Evolutionary conservation across 768 basidiomycete species (phyloP), one percentile per base, ranked within the genome.

Genomic region (Pleurotus djamor): DNA sequence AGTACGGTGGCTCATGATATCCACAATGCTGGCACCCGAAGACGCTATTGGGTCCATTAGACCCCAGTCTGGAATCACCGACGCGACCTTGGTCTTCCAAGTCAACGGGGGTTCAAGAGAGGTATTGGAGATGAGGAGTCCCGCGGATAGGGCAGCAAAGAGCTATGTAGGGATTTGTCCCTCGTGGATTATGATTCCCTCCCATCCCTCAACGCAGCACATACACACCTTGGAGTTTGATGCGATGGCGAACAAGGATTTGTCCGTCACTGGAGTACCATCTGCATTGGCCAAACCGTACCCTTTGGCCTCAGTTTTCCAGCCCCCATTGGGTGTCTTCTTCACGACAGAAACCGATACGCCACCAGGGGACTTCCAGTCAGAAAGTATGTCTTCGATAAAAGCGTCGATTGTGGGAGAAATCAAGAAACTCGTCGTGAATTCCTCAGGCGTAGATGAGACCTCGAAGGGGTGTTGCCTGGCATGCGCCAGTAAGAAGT

Each of bases 1-100:
- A 33, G 70, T 69, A 48, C 68, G 68, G 47, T 72, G 71, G 59
- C 64, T 67, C 67, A 70, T 67, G 4, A 67, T 52, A 51, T 72
- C 71, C 37, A 65, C 51, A 34, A 72, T 65, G 1, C 3, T 28
- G 65, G 59, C 14, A 57, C 64, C 35, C 65, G 60, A 32, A 60
- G 47, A 4, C 63, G 67, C 67, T 33, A 67, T 35, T 2, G 65
- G 64, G 48, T 72, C 69, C 61, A 63, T 64, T 37, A 70, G 63
- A 16, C 59, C 48, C 64, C 66, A 68, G 13, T 62, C 65, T 0
- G 71, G 69, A n/a, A 71, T 44, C 12, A 72, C 59, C 3, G 63
- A 61, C n/a, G 47, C 57, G 2, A 72, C 57, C 48, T 68, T 69
- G 3, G 69, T 65, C 10, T 57, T 59, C 68, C 68, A 69, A 12